These are phyloP conservation scores for Trichoderma sp. DNA, from an alignment of 2,329 filamentous ascomycete species.

Conservation along the genomic window DNA sequence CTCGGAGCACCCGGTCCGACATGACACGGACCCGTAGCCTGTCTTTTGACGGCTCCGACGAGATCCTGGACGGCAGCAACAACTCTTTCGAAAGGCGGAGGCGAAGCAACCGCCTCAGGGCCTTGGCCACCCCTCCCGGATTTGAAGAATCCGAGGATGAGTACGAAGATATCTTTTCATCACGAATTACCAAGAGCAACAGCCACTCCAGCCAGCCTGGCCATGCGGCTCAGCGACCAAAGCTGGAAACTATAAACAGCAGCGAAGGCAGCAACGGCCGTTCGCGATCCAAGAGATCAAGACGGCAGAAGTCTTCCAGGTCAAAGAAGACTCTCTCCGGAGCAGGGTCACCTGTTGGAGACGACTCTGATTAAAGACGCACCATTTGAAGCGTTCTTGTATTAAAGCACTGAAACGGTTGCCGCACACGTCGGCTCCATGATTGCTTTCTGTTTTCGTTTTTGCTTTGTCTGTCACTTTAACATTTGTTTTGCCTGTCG, in stretches of 20 bases:
- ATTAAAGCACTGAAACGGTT: neutral
- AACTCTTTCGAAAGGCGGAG: conserved; percentile 29
- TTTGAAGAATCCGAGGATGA: conserved; percentile 36
- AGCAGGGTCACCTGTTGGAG: conserved; percentile 38
- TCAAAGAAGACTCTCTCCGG: conserved; percentile 30
- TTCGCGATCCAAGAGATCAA: conserved; percentile 30
- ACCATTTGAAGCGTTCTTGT: neutral
- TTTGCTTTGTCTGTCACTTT: conserved; percentile 16
- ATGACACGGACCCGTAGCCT: conserved; percentile 37
- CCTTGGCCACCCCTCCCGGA: conserved; percentile 31
- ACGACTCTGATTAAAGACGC: conserved; percentile 34
- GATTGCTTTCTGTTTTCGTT: neutral
- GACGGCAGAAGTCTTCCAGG: conserved; percentile 31
- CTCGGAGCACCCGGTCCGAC: conserved; percentile 31
- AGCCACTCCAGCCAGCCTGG: conserved; percentile 29
- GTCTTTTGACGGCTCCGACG: conserved; percentile 38
- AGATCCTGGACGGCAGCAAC: conserved; percentile 28
- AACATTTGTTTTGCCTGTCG: neutral
- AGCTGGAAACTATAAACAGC: conserved; percentile 47
- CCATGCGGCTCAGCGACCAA: conserved; percentile 42
- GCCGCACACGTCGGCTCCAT: neutral
- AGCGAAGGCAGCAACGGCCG: conserved; percentile 33
- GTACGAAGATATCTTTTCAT: conserved; percentile 28
- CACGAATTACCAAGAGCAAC: conserved; percentile 27
- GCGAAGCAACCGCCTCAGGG: conserved; percentile 28